Evolutionary conservation across 306 rosid species (phyloP), one percentile per base, ranked within the genome.

Genomic region (Alnus glutinosa): DNA sequence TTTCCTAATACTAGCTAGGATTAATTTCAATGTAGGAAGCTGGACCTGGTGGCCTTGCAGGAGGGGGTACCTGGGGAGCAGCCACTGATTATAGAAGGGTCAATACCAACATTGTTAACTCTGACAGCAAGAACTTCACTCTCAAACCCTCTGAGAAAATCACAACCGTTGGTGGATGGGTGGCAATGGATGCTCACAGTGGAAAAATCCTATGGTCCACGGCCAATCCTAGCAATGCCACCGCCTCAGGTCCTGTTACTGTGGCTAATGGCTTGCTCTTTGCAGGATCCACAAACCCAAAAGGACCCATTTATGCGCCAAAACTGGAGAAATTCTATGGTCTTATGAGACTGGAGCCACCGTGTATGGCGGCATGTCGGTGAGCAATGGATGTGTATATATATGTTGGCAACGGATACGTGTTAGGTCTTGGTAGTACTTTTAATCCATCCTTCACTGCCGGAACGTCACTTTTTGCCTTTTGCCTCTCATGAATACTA

Each of bases 111-210:
- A 37, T 37, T 37, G 42, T 3, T 2, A 37, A 37, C 42, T 37
- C 42, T 34, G 42, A 3, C 42, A 37, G 36, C 36, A 37, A 37
- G 36, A 84, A 83, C 42, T 91, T 91, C 81, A 87, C 84, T 2
- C 87, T 89, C 15, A 73, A 11, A 19, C 91, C 96, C 23, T 81
- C 92, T 1, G 54, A 70, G 36, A 83, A 54, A 42, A 78, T 16
- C 15, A 88, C 87, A 2, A 82, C 75, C 16, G 58, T 87, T 0
- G 88, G 92, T 16, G 96, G 88, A 47, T 91, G 96, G 97, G 88
- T 88, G 28, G 93, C 90, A 6, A 62, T 89, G 87, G 80, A 89
- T 30, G 87, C 89, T 1, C 67, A 46, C 9, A 61, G 48, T 7
- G 92, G 93, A 18, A 70, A 76, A 28, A 70, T 89, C 23, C 9